A percentile compares a stretch with the other conserved stretches of the same genome.
phyloP scores from a whole-genome alignment of 2,329 filamentous ascomycete genomes.

The Aspergillus viridinutans region DNA sequence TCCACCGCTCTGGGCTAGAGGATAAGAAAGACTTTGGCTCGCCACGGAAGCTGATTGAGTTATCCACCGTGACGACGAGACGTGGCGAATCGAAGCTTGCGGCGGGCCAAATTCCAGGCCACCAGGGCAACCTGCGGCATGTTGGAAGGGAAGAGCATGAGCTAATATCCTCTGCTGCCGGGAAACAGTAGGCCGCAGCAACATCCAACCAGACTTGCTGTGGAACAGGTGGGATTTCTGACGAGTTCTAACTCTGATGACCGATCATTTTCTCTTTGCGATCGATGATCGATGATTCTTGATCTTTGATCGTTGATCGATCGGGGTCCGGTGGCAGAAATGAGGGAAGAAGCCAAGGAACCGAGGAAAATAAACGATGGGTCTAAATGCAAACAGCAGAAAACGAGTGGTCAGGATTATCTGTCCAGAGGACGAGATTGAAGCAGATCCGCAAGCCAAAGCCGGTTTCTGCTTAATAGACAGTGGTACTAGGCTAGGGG shows the following conservation, averaged over 20 bases:
- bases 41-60: constrained; percentile 26
- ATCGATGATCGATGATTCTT: background rate
- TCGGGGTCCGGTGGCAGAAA: background rate
- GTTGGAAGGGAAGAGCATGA: constrained; percentile 21
- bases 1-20: constrained; percentile 2
- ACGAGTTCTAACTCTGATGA: background rate
- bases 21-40: constrained; percentile 10
- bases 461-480: background rate
- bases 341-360: background rate
- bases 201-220: constrained; percentile 27
- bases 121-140: constrained; percentile 27
- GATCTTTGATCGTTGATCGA: background rate
- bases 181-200: constrained; percentile 17
- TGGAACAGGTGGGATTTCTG: background rate
- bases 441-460: background rate
- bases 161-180: constrained; percentile 20
- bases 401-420: background rate
- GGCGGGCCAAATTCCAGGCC: constrained; percentile 19
- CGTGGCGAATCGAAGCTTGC: constrained; percentile 22
- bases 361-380: background rate
- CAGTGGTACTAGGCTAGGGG: too few species aligned
- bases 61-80: constrained; percentile 21
- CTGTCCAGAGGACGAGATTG: background rate
- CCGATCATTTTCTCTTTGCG: background rate
- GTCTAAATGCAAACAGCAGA: background rate